Evolutionary conservation across 345 rosid species (phyloP).

Genomic region (Camelina sativa): DNA sequence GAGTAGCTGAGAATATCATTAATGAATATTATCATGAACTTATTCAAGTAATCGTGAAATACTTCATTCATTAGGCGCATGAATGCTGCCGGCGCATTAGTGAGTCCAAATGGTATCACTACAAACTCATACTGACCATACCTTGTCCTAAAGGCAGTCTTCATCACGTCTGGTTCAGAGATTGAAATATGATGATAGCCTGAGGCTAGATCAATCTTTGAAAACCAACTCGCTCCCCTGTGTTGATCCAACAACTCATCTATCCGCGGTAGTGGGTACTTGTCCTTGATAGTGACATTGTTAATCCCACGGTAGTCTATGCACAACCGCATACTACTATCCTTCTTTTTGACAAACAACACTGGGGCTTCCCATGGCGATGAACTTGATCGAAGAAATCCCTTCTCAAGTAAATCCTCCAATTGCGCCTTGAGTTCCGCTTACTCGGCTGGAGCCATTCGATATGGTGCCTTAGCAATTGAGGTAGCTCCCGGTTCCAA

Average conservation of each 20-base stretch:
- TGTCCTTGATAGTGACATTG: too few relatives aligned
- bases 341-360: too few relatives aligned
- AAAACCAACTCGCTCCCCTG: background rate
- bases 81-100: background rate
- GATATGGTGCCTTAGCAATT: background rate
- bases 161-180: rapidly evolving
- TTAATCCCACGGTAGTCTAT: too few relatives aligned
- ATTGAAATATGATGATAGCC: background rate
- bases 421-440: background rate
- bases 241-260: too few relatives aligned
- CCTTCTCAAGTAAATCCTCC: background rate
- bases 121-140: background rate
- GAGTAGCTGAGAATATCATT: background rate
- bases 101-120: background rate
- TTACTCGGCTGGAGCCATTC: background rate
- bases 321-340: too few relatives aligned
- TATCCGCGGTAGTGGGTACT: too few relatives aligned
- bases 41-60: background rate
- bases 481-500: background rate
- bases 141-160: background rate
- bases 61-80: background rate
- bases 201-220: background rate
- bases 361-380: background rate
- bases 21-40: background rate
- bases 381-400: background rate